Evolutionary conservation across 768 basidiomycete genomes (phyloP).

Genomic region (Dioszegia crocea): DNA sequence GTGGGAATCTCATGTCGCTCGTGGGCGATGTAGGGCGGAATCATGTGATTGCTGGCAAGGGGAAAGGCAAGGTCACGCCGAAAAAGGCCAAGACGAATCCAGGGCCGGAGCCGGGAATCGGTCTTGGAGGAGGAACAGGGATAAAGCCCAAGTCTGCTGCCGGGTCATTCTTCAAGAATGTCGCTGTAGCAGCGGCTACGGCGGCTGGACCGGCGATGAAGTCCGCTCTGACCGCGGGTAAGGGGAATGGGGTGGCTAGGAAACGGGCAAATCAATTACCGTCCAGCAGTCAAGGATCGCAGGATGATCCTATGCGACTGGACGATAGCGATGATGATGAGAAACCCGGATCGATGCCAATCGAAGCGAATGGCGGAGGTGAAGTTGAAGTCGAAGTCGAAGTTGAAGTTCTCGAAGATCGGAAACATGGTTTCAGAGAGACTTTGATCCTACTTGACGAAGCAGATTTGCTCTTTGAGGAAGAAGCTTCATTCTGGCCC

Average conservation of each 20-base stretch:
- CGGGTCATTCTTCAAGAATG: not conserved
- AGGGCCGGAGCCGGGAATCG: not conserved
- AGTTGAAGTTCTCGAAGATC: conserved; percentile 2
- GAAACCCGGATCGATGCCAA: too few species aligned
- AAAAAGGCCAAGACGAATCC: not conserved
- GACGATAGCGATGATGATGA: conserved; percentile 9
- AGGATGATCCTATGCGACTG: conserved; percentile 16
- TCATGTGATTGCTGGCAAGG: conserved; percentile 59
- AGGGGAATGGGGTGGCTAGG: not conserved
- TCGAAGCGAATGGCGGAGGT: too few species aligned
- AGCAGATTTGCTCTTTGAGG: conserved; percentile 85
- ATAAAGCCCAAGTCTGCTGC: not conserved
- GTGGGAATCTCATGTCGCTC: conserved; percentile 68
- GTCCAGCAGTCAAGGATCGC: conserved; percentile 15
- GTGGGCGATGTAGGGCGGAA: conserved; percentile 93
- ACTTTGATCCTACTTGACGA: conserved; percentile 90
- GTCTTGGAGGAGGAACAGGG: too few species aligned
- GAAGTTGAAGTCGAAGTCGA: conserved; percentile 4
- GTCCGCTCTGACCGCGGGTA: too few species aligned
- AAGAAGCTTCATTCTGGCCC: conserved; percentile 77
- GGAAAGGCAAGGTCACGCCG: not conserved
- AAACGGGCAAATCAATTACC: conserved; percentile 7
- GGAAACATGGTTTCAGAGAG: conserved; percentile 57
- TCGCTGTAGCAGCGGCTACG: conserved; percentile 3
- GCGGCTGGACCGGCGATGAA: too few species aligned